Evolutionary conservation across 176 grass and related monocot species (phyloP).

Genomic region (Eremochloa ophiuroides): DNA sequence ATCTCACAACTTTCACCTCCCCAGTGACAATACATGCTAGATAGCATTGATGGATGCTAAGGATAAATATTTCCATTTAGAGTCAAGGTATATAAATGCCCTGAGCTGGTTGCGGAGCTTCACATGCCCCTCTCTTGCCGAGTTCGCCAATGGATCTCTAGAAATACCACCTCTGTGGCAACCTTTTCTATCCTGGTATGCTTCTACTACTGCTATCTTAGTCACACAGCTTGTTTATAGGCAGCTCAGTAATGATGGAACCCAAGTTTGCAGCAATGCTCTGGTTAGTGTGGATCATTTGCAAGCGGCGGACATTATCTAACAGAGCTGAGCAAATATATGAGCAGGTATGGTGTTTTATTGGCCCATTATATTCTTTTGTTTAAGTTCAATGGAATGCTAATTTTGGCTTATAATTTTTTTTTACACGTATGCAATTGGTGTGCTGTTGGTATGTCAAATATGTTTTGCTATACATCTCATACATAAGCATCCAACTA

Average conservation of each 20-base stretch:
- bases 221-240: background rate
- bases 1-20: background rate
- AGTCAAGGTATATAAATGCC: conserved; percentile 64
- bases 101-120: conserved; percentile 55
- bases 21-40: background rate
- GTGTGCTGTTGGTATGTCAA: background rate
- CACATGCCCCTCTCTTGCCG: conserved; percentile 54
- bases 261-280: conserved; percentile 55
- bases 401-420: conserved; percentile 8
- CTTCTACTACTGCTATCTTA: background rate
- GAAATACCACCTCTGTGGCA: conserved; percentile 36
- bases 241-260: conserved; percentile 27
- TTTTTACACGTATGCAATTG: background rate
- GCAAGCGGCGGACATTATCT: conserved; percentile 33
- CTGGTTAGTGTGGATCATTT: conserved; percentile 38
- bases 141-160: conserved; percentile 56
- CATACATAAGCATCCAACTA: background rate
- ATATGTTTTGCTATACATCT: background rate
- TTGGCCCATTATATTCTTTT: background rate
- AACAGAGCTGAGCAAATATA: conserved; percentile 73
- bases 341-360: conserved; percentile 44
- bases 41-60: conserved; percentile 2
- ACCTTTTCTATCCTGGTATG: conserved; percentile 48
- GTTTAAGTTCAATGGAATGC: background rate
- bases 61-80: conserved; percentile 34